Evolutionary conservation across 2,329 filamentous ascomycete species (phyloP).

Genomic region (Aspergillus ustus): DNA sequence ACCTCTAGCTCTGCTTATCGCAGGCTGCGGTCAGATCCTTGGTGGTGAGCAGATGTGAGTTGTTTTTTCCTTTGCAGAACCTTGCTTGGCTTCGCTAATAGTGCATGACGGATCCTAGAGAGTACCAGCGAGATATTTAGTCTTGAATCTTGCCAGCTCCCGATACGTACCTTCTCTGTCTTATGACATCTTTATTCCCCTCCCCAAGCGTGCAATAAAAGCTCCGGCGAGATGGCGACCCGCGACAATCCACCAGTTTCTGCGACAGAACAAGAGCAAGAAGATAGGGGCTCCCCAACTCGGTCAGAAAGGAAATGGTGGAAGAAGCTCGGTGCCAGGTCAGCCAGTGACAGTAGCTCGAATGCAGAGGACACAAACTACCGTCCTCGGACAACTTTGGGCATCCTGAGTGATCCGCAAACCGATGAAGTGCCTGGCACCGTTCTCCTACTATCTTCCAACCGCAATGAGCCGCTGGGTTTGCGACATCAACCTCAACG

Average conservation of each 20-base stretch:
- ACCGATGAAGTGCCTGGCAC: slow-evolving; percentile 87
- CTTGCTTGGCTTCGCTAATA: slow-evolving; percentile 1
- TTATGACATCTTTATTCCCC: not conserved
- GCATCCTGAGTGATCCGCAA: slow-evolving; percentile 78
- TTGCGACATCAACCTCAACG: slow-evolving; percentile 66
- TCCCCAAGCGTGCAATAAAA: not conserved
- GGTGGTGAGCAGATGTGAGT: slow-evolving; percentile 11
- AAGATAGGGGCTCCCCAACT: not conserved
- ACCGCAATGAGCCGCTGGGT: slow-evolving; percentile 67
- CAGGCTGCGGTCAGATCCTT: not conserved
- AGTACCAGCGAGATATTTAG: slow-evolving; percentile 2
- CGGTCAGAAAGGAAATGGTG: slow-evolving; percentile 21
- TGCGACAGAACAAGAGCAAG: not conserved
- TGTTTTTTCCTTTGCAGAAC: not conserved
- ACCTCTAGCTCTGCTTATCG: not conserved
- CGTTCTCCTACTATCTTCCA: slow-evolving; percentile 63
- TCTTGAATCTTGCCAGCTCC: not conserved
- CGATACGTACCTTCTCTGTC: not conserved
- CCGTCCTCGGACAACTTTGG: slow-evolving; percentile 63
- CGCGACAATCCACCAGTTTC: slow-evolving; percentile 5
- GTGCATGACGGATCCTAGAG: slow-evolving; percentile 3
- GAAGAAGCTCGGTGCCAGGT: slow-evolving; percentile 25
- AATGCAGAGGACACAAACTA: slow-evolving; percentile 30
- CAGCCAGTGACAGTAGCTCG: slow-evolving; percentile 7
- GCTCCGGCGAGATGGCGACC: slow-evolving; percentile 4